Base-by-base conservation (phyloP, 2,329 filamentous ascomycete genomes). In the Ophiostoma piceae region DNA sequence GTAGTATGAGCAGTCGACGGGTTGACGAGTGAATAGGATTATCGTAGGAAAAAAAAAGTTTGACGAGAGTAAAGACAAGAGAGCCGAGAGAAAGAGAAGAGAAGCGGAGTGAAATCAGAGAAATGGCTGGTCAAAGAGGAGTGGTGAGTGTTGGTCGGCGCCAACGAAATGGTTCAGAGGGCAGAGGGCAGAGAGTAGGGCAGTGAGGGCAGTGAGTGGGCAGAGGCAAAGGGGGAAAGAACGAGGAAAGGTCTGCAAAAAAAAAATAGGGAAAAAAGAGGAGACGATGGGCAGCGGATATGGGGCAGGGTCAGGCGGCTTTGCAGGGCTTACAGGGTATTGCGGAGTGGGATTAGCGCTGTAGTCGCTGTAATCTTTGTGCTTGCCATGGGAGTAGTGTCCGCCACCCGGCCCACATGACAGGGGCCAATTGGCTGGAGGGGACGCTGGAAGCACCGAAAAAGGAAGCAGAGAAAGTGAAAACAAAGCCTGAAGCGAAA, bases 211-310 rank as follows among this genome's bases (percentile, higher is more conserved):
- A 35, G 35, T 35, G 35, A 35, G 35, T 35, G 29, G n/a, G 64
- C 6, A 22, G 47, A 51, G 43, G n/a, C 7, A 16, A 57, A 57
- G 9, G 14, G 26, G n/a, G 19, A n/a, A 29, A 51, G 51, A 54
- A 67, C 35, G 67, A 47, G 57, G 26, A 68, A 68, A 35, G 65
- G 43, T 37, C 57, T 16, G 62, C 8, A 12, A 68, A 32, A 54
- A 68, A 66, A 71, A 39, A 67, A 66, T 35, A 47, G 22, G 62
- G 37, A 14, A 64, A 22, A 62, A 69, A 69, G 70, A 54, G 65
- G 65, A 65, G 67, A 65, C 62, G 32, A 41, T 22, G 32, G 12
- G n/a, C 19, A 64, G 60, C 5, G 16, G 19, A 4, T 37, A 39
- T 4, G 62, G 62, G 32, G 26, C 57, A 29, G 22, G 26, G 57